A percentile compares a stretch with the other conserved stretches of the same genome.
These are phyloP conservation scores for Neofusicoccum ribis DNA, from an alignment of 2,329 filamentous ascomycete species.

Conservation along the genomic window DNA sequence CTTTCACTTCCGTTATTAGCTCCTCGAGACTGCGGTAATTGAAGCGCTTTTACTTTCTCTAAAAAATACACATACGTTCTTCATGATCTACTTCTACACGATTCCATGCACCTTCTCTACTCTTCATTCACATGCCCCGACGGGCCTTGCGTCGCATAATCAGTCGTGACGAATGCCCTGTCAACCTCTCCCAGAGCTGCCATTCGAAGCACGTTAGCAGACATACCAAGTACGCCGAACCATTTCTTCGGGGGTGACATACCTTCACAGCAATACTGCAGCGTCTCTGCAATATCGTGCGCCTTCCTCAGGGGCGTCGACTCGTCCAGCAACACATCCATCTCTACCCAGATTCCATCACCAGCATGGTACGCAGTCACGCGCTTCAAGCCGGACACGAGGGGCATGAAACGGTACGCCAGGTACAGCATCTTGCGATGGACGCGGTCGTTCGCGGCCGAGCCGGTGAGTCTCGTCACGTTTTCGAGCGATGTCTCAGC, in stretches of 20 bases:
- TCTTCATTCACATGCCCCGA: constrained; percentile 40
- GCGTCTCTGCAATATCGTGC: constrained; percentile 63
- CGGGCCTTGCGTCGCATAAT: constrained; percentile 46
- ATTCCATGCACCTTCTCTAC: background rate
- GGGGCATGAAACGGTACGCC: constrained; percentile 57
- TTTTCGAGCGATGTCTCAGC: constrained; percentile 61
- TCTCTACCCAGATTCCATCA: constrained; percentile 64
- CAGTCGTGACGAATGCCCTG: constrained; percentile 53
- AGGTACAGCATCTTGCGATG: constrained; percentile 61
- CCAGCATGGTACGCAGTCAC: constrained; percentile 62
- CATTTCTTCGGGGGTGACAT: constrained; percentile 15
- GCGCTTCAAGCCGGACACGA: constrained; percentile 56
- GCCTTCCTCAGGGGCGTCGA: constrained; percentile 53
- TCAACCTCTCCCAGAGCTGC: constrained; percentile 51
- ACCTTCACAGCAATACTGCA: constrained; percentile 63
- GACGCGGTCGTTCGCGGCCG: constrained; percentile 53
- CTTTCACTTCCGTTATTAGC: no score
- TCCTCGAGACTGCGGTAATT: no score
- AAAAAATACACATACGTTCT: no score
- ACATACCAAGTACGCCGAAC: constrained; percentile 28
- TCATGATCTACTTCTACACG: no score
- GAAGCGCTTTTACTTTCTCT: no score
- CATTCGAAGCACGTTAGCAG: background rate
- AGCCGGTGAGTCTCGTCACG: constrained; percentile 59
- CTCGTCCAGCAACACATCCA: constrained; percentile 60